A percentile compares a stretch with the other conserved stretches of the same genome.
Evolutionary conservation across 164 flowering plant species (phyloP).

Genomic region (Magnolia changhungtana): DNA sequence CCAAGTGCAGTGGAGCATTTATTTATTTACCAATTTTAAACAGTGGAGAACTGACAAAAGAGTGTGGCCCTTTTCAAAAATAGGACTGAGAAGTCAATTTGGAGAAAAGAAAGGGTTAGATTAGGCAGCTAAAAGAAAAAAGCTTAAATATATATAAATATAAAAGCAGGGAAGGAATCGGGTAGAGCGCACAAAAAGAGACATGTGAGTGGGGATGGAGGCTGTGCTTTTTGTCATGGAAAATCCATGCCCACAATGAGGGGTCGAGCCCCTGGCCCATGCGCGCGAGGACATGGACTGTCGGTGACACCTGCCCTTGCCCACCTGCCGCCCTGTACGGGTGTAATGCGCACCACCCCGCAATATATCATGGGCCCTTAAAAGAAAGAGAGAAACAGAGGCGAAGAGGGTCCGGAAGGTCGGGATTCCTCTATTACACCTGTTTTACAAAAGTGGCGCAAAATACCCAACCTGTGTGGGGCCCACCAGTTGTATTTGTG

Average conservation of each 20-base stretch:
- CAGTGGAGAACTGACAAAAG: not conserved
- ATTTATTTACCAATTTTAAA: too few relatives aligned
- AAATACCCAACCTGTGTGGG: not conserved
- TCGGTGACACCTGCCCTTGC: slow-evolving; percentile 8
- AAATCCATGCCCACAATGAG: not conserved
- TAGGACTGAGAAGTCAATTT: not conserved
- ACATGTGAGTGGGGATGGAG: not conserved
- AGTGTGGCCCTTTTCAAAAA: not conserved
- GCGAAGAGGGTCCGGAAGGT: too few relatives aligned
- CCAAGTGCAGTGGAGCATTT: too few relatives aligned
- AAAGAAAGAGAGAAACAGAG: too few relatives aligned
- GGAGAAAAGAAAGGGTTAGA: not conserved
- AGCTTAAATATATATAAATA: not conserved
- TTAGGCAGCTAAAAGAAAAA: not conserved
- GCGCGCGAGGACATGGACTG: slow-evolving; percentile 8
- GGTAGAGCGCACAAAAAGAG: not conserved
- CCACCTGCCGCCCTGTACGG: slow-evolving; percentile 10
- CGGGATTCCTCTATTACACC: too few relatives aligned
- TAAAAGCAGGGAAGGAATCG: not conserved
- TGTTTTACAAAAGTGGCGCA: not conserved
- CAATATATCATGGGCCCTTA: too few relatives aligned
- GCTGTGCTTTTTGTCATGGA: slow-evolving; percentile 2
- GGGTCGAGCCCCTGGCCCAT: not conserved
- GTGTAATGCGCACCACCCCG: not conserved
- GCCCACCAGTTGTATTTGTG: too few relatives aligned